Conservation (phyloP, 306 rosid genomes). For the Nissolia schottii region DNA sequence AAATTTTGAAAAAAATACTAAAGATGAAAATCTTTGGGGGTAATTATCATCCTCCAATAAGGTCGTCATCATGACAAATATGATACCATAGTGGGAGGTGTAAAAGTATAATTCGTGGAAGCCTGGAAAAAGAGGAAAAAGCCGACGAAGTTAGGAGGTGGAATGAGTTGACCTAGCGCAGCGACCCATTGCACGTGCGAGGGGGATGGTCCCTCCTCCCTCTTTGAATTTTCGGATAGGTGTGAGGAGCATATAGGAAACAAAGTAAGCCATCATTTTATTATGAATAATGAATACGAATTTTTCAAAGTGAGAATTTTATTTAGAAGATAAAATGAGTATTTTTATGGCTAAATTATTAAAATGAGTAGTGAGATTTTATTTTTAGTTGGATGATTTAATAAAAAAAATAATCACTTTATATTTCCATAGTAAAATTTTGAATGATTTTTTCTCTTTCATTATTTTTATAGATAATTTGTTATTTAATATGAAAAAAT, state of each 20-base stretch:
- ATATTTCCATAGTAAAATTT: too few relatives aligned
- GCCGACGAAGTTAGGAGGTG: neutral
- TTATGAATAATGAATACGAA: too few relatives aligned
- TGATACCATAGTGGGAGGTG: neutral
- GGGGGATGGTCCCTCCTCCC: neutral
- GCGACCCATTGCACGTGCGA: constrained; percentile 20
- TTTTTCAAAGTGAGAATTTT: too few relatives aligned
- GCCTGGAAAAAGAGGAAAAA: neutral
- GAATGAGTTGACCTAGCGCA: neutral
- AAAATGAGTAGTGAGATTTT: too few relatives aligned
- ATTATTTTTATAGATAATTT: neutral
- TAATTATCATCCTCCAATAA: neutral
- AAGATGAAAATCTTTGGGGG: neutral
- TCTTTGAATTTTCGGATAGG: neutral
- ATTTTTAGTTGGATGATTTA: too few relatives aligned
- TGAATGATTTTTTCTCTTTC: too few relatives aligned
- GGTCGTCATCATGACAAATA: neutral
- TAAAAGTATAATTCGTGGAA: neutral
- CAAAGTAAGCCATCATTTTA: neutral
- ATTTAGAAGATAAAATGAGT: too few relatives aligned
- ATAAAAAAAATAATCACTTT: too few relatives aligned
- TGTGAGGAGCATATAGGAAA: neutral
- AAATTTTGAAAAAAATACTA: neutral
- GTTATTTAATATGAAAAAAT: too few relatives aligned
- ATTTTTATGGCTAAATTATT: too few relatives aligned